Conservation (phyloP, 805 yeast species). For the Saturnispora sekii region DNA sequence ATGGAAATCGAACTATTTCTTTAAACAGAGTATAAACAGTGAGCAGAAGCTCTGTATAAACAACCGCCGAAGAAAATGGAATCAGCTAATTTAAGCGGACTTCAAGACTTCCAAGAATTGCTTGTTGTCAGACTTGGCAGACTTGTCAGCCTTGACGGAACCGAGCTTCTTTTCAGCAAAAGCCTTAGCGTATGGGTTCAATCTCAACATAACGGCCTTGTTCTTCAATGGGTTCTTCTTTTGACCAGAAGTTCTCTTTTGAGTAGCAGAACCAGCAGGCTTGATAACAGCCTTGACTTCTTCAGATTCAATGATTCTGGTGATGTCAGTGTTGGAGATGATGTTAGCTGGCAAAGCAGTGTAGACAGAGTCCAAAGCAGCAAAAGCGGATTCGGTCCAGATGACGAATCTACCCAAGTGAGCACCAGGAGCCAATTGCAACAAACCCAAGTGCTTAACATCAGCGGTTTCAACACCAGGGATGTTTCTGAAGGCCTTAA, state of each 20-base stretch:
- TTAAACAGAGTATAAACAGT: background rate
- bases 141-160: slow-evolving; percentile 55
- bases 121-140: slow-evolving; percentile 55
- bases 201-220: slow-evolving; percentile 96
- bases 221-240: slow-evolving; percentile 99
- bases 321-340: slow-evolving; percentile 89
- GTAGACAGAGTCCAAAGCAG: slow-evolving; percentile 94
- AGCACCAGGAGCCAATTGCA: slow-evolving; percentile 99
- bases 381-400: slow-evolving; percentile 99
- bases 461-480: slow-evolving; percentile 99
- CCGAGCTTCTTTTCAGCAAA: slow-evolving; percentile 88
- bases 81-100: slow-evolving; percentile 34
- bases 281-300: slow-evolving; percentile 96
- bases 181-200: slow-evolving; percentile 99
- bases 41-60: background rate
- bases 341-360: slow-evolving; percentile 95
- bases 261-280: slow-evolving; percentile 90
- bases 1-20: no score
- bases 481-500: slow-evolving; percentile 98
- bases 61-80: background rate
- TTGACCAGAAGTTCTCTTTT: slow-evolving; percentile 89
- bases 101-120: slow-evolving; percentile 59
- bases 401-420: slow-evolving; percentile 99
- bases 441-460: slow-evolving; percentile 86
- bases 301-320: slow-evolving; percentile 97